Conservation (phyloP, 2,329 filamentous ascomycete genomes). For the Ilyonectria mors-panacis region DNA sequence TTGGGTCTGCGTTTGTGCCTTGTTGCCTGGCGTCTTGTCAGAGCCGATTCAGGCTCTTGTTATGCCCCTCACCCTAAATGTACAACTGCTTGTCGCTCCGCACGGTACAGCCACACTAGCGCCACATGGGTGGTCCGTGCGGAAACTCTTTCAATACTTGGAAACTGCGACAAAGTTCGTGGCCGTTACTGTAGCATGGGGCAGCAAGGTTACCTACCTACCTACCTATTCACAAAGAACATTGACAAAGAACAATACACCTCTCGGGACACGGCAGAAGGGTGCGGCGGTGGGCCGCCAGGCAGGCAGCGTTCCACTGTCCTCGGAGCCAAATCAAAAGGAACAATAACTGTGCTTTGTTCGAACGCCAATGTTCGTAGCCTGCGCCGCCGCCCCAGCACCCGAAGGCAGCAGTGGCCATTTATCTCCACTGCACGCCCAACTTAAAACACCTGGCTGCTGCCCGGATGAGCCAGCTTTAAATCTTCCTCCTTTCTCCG, state of each 20-base stretch:
- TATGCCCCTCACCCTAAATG: no score
- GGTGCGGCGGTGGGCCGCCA: neutral
- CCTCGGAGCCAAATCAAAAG: neutral
- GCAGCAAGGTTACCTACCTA: neutral
- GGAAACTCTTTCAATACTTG: no score
- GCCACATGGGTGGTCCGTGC: no score
- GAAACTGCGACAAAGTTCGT: no score
- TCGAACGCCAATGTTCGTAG: neutral
- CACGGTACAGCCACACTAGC: no score
- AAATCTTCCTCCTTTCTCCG: neutral
- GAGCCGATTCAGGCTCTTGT: no score
- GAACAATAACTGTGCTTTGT: neutral
- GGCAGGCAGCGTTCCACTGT: neutral
- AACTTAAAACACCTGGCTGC: constrained; percentile 4
- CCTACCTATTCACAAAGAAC: neutral
- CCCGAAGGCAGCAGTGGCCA: constrained; percentile 40
- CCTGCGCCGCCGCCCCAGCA: neutral
- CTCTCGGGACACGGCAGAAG: neutral
- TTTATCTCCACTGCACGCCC: constrained; percentile 22
- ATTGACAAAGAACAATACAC: neutral
- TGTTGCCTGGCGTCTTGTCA: no score
- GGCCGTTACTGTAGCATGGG: no score
- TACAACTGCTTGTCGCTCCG: no score
- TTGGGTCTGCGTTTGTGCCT: no score
- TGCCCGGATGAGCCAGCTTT: neutral